These are phyloP conservation scores for Sporothrix variecibatus DNA, from an alignment of 2,329 filamentous ascomycete species.

Conservation along the genomic window DNA sequence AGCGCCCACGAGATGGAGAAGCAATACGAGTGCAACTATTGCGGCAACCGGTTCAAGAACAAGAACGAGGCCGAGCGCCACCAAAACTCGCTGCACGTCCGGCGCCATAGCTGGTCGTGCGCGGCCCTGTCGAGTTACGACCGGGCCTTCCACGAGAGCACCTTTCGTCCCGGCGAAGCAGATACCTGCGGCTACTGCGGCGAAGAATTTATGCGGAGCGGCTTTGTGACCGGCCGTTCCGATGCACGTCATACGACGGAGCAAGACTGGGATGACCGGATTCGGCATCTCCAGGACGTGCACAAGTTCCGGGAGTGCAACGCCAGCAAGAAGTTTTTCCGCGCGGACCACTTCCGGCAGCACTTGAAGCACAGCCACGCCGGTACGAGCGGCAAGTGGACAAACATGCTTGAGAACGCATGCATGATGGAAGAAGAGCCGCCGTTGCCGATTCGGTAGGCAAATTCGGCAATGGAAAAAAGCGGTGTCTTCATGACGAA, in stretches of 20 bases:
- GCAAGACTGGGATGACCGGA: slow-evolving; percentile 83
- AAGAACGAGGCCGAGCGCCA: slow-evolving; percentile 98
- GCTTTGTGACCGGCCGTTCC: slow-evolving; percentile 42
- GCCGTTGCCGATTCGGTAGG: slow-evolving; percentile 48
- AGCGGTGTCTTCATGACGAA: neutral
- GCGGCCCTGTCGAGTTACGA: slow-evolving; percentile 77
- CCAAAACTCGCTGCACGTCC: slow-evolving; percentile 90
- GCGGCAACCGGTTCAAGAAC: slow-evolving; percentile 96
- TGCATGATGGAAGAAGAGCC: slow-evolving; percentile 91
- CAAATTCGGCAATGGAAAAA: neutral
- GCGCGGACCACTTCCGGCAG: slow-evolving; percentile 96
- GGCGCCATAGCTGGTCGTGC: slow-evolving; percentile 95
- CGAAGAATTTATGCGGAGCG: slow-evolving; percentile 72
- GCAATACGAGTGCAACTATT: slow-evolving; percentile 91
- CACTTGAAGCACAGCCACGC: slow-evolving; percentile 97
- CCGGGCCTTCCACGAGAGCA: slow-evolving; percentile 84
- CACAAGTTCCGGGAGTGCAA: slow-evolving; percentile 99
- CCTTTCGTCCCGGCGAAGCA: slow-evolving; percentile 62
- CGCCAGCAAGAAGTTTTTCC: slow-evolving; percentile 95
- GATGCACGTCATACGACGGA: slow-evolving; percentile 60
- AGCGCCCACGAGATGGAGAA: slow-evolving; percentile 92
- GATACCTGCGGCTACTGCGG: slow-evolving; percentile 96
- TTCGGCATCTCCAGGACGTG: slow-evolving; percentile 82
- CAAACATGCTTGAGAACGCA: slow-evolving; percentile 93
- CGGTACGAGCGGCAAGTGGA: slow-evolving; percentile 97